phyloP scores from a whole-genome alignment of 768 basidiomycete genomes.

The Russula sp. region DNA sequence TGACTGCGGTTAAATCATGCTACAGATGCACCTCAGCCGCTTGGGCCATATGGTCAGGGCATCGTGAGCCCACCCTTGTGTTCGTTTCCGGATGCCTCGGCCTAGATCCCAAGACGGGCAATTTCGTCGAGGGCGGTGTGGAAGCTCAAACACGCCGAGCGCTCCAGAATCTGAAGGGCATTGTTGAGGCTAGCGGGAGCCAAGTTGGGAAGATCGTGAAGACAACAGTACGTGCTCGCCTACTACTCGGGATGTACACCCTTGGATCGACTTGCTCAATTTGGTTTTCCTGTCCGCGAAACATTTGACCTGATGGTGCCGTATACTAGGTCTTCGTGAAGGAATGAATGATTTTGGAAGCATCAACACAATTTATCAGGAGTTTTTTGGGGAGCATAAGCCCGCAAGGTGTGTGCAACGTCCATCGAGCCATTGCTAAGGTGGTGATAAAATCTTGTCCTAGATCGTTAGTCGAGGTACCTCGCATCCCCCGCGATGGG shows the following conservation, averaged over 20 bases:
- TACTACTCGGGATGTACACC: too few species aligned
- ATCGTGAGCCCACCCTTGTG: conserved; percentile 75
- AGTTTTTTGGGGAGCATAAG: conserved; percentile 86
- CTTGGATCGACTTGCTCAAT: not conserved
- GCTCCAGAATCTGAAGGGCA: conserved; percentile 78
- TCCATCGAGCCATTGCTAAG: not conserved
- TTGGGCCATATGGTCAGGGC: conserved; percentile 88
- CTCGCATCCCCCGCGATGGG: conserved; percentile 85
- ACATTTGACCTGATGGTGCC: not conserved
- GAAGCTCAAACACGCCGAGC: conserved; percentile 81
- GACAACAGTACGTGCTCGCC: conserved; percentile 64
- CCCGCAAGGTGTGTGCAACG: conserved; percentile 59
- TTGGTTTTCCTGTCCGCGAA: not conserved
- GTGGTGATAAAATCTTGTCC: not conserved
- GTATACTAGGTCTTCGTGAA: conserved; percentile 73
- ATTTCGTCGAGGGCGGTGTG: conserved; percentile 70
- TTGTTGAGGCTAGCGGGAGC: conserved; percentile 81
- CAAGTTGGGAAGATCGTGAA: conserved; percentile 81
- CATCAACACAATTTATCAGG: conserved; percentile 79
- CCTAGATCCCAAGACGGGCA: conserved; percentile 66
- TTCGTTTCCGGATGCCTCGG: conserved; percentile 91
- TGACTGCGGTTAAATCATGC: conserved; percentile 4
- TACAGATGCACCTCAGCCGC: conserved; percentile 70
- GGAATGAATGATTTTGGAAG: conserved; percentile 85
- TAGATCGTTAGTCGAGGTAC: conserved; percentile 80